phyloP scores from a whole-genome alignment of 805 yeast genomes.

The Candida hungchunana region DNA sequence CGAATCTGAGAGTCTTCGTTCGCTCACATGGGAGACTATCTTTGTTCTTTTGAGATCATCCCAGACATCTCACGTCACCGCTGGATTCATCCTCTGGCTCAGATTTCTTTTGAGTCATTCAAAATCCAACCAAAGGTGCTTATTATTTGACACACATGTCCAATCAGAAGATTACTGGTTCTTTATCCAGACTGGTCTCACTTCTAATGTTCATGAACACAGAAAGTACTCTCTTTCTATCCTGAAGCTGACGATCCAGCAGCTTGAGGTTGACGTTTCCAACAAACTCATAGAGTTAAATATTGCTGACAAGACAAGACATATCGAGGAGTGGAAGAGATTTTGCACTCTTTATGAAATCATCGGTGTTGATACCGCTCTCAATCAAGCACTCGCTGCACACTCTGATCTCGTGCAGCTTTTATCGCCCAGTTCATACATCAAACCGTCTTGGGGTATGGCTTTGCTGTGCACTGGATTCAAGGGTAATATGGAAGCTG shows the following conservation, averaged over 20 bases:
- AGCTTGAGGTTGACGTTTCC: constrained; percentile 32
- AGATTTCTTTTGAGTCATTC: constrained; percentile 38
- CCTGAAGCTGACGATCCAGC: constrained; percentile 54
- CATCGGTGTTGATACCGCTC: constrained; percentile 76
- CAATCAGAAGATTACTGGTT: constrained; percentile 47
- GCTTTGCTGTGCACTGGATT: constrained; percentile 73
- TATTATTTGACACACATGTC: constrained; percentile 4
- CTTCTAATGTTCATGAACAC: constrained; percentile 55
- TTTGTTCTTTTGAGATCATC: constrained; percentile 32
- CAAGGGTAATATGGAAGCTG: constrained; percentile 71
- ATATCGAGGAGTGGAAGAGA: constrained; percentile 60
- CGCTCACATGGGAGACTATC: constrained; percentile 44
- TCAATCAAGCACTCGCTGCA: constrained; percentile 83
- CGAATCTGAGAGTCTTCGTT: constrained; percentile 20
- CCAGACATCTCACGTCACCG: constrained; percentile 31
- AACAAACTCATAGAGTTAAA: constrained; percentile 23
- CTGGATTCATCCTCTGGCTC: constrained; percentile 52
- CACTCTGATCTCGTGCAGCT: constrained; percentile 53
- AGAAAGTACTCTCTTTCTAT: constrained; percentile 67
- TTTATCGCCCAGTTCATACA: constrained; percentile 43
- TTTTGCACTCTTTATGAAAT: constrained; percentile 75
- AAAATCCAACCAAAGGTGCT: constrained; percentile 4
- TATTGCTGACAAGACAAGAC: constrained; percentile 15
- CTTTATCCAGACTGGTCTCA: constrained; percentile 50
- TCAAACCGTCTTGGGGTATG: constrained; percentile 70